phyloP scores from a whole-genome alignment of 495 filamentous ascomycete genomes.

The Trichodelitschia bisporula region DNA sequence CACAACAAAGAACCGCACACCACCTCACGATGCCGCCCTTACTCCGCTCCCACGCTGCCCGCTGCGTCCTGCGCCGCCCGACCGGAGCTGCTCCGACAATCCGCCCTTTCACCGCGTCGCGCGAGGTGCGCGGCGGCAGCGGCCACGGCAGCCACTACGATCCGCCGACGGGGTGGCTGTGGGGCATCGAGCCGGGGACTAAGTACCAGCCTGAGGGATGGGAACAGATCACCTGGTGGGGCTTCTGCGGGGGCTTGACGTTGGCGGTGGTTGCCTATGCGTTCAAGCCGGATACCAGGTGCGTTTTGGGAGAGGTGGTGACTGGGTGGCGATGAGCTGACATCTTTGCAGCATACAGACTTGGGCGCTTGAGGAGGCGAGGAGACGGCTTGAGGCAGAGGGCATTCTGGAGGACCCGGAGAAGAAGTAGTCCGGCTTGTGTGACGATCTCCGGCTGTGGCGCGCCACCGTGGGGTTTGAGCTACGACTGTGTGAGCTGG shows the following conservation, averaged over 20 bases:
- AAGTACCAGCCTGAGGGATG: constrained; percentile 90
- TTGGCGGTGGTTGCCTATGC: constrained; percentile 64
- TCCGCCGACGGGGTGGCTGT: constrained; percentile 75
- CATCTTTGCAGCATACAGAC: constrained; percentile 62
- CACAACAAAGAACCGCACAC: too few relatives aligned
- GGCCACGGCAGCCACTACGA: constrained; percentile 57
- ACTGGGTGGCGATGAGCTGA: not conserved
- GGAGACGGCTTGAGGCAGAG: constrained; percentile 78
- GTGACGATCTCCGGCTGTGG: too few relatives aligned
- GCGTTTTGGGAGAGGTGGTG: constrained; percentile 20
- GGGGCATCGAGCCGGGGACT: constrained; percentile 74
- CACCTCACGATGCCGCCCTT: too few relatives aligned
- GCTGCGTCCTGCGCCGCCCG: too few relatives aligned
- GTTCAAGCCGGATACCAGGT: constrained; percentile 98
- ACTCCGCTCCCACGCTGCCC: too few relatives aligned
- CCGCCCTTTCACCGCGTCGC: too few relatives aligned
- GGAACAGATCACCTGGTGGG: constrained; percentile 73
- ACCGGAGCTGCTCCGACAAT: too few relatives aligned
- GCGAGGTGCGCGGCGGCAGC: not conserved
- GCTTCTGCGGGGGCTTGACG: constrained; percentile 63
- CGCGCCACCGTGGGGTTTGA: too few relatives aligned
- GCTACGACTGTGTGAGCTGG: too few relatives aligned
- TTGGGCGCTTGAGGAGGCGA: constrained; percentile 93
- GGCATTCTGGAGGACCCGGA: constrained; percentile 69
- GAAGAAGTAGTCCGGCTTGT: not conserved